Evolutionary conservation across 495 filamentous ascomycete species (phyloP).

Genomic region (Melanomma pulvis-pyrius): DNA sequence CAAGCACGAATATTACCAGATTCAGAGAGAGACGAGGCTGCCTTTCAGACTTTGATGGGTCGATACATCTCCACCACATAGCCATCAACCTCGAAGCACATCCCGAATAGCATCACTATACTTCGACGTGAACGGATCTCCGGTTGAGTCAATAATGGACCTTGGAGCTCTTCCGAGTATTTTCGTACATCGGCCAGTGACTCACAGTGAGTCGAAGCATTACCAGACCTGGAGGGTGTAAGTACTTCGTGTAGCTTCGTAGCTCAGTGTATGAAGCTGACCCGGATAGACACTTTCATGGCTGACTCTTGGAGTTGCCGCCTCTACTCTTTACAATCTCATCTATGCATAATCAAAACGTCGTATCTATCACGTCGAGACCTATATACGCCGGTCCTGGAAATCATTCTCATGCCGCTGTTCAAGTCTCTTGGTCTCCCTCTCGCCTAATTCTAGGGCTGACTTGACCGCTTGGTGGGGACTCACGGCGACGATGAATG

Average conservation of each 20-base stretch:
- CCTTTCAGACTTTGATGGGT: background rate
- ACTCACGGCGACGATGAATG: background rate
- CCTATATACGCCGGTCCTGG: conserved; percentile 47
- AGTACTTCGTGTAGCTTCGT: conserved; percentile 16
- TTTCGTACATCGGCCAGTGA: conserved; percentile 47
- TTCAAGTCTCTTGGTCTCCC: conserved; percentile 18
- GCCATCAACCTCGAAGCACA: background rate
- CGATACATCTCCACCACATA: background rate
- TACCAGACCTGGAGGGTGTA: conserved; percentile 48
- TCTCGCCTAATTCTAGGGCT: background rate
- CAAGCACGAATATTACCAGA: too few species aligned
- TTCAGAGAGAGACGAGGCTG: background rate
- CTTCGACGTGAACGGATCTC: conserved; percentile 43
- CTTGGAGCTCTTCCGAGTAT: conserved; percentile 47
- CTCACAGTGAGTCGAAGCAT: conserved; percentile 43
- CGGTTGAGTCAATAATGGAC: conserved; percentile 38
- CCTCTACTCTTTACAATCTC: conserved; percentile 41
- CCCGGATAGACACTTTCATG: conserved; percentile 44
- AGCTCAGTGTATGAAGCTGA: conserved; percentile 6
- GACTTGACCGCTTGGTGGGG: background rate
- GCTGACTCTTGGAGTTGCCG: conserved; percentile 48
- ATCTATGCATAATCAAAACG: conserved; percentile 28
- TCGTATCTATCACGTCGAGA: conserved; percentile 48
- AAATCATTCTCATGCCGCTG: conserved; percentile 40
- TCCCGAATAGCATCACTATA: background rate